Evolutionary conservation across 108 stramenopile genomes (phyloP).

Genomic region (Fragilariopsis cylindrus): DNA sequence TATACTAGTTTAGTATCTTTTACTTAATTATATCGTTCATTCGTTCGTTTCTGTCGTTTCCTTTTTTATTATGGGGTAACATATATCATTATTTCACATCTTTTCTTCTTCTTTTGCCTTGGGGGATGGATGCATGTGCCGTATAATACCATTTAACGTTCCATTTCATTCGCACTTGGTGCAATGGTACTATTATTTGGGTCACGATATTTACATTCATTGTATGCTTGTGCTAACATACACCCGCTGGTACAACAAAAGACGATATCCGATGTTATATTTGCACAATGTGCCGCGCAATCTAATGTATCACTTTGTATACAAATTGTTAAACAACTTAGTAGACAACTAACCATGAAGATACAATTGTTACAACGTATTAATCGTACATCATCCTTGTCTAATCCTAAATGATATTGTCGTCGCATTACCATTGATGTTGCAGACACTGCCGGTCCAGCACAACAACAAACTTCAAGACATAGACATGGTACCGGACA

Average conservation of each 20-base stretch:
- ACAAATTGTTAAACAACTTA: conserved; percentile 11
- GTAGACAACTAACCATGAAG: conserved; percentile 28
- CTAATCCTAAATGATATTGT: conserved; percentile 63
- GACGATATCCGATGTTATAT: conserved; percentile 57
- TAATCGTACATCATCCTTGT: conserved; percentile 73
- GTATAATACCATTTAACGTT: too few relatives aligned
- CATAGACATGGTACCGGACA: conserved; percentile 80
- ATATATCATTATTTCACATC: too few relatives aligned
- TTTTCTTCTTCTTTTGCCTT: too few relatives aligned
- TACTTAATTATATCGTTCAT: too few relatives aligned
- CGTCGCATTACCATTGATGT: conserved; percentile 56
- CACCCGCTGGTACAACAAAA: conserved; percentile 75
- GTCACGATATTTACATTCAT: conserved; percentile 54
- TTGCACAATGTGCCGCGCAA: conserved; percentile 34
- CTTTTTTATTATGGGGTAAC: too few relatives aligned
- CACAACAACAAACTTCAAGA: conserved; percentile 58
- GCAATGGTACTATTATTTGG: background rate
- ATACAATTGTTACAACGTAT: conserved; percentile 82
- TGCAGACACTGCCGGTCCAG: conserved; percentile 70
- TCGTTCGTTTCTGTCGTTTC: too few relatives aligned
- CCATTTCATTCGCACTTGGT: background rate
- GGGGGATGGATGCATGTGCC: too few relatives aligned
- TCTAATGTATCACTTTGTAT: conserved; percentile 41
- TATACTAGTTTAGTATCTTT: too few relatives aligned
- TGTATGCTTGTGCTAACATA: conserved; percentile 73